A percentile compares a stretch with the other conserved stretches of the same genome.
Conservation (phyloP, 805 yeast species). For the Alloascoidea hylecoeti region DNA sequence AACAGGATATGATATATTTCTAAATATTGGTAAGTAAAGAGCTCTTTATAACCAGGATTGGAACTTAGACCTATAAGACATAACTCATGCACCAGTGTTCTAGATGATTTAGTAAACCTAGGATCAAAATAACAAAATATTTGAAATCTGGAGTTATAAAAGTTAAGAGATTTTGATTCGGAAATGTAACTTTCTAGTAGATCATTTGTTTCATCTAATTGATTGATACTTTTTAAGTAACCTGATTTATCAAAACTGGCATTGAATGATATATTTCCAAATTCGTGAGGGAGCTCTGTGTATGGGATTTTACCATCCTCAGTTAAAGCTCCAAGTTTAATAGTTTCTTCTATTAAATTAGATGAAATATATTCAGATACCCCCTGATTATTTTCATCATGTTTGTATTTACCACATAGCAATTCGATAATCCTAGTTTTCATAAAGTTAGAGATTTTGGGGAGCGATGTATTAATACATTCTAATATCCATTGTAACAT, state of each 20-base stretch:
- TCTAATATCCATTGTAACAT: conserved; percentile 48
- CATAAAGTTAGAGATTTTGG: conserved; percentile 30
- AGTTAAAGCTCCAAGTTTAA: neutral
- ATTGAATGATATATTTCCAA: neutral
- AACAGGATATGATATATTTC: conserved; percentile 72
- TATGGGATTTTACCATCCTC: neutral
- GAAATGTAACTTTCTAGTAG: neutral
- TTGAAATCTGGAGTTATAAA: conserved; percentile 33
- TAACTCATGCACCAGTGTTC: conserved; percentile 46
- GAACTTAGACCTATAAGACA: conserved; percentile 53
- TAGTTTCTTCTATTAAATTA: neutral
- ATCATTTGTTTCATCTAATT: neutral
- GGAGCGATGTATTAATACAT: conserved; percentile 38
- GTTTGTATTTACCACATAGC: conserved; percentile 46
- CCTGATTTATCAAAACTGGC: neutral
- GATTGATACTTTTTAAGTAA: neutral
- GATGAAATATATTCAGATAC: conserved; percentile 3
- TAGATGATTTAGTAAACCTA: conserved; percentile 52
- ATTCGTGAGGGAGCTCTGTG: neutral
- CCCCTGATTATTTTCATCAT: conserved; percentile 24
- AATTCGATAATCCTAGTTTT: conserved; percentile 41
- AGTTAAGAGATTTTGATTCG: neutral
- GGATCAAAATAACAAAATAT: conserved; percentile 51
- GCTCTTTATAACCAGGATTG: conserved; percentile 35
- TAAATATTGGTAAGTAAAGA: conserved; percentile 65